Conservation (phyloP, 2,329 filamentous ascomycete genomes). For the Chaetomium strumarium region DNA sequence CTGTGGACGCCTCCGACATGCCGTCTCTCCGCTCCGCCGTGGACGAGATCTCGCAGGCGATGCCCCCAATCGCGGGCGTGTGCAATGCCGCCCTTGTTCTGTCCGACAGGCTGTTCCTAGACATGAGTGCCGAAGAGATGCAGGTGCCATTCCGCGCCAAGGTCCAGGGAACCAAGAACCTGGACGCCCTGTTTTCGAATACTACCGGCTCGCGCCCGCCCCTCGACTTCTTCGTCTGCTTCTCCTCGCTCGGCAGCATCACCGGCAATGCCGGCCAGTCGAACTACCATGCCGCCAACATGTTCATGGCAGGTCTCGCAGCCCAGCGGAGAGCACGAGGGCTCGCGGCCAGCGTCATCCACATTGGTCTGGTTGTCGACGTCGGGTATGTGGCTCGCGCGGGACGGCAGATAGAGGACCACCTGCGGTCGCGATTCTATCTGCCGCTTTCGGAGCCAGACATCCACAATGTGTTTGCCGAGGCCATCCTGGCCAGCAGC, state of each 20-base stretch:
- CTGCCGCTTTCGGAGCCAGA: conserved; percentile 30
- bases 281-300: conserved; percentile 40
- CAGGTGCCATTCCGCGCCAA: conserved; percentile 25
- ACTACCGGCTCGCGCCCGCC: conserved; percentile 1
- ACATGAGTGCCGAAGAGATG: conserved; percentile 12
- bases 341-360: not conserved
- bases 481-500: too few relatives aligned
- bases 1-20: not conserved
- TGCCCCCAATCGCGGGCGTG: conserved; percentile 1
- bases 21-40: not conserved
- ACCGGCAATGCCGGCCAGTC: conserved; percentile 31
- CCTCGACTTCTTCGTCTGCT: conserved; percentile 33
- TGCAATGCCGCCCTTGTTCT: conserved; percentile 2
- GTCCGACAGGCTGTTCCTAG: not conserved
- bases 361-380: conserved; percentile 36
- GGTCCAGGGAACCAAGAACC: conserved; percentile 27
- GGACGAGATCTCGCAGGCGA: not conserved
- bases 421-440: conserved; percentile 13
- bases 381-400: conserved; percentile 35
- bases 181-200: conserved; percentile 29
- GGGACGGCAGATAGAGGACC: conserved; percentile 8
- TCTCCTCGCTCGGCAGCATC: conserved; percentile 27
- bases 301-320: conserved; percentile 33
- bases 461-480: conserved; percentile 17
- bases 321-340: conserved; percentile 1